Evolutionary conservation across 768 basidiomycete species (phyloP).

Genomic region (Trametes maxima): DNA sequence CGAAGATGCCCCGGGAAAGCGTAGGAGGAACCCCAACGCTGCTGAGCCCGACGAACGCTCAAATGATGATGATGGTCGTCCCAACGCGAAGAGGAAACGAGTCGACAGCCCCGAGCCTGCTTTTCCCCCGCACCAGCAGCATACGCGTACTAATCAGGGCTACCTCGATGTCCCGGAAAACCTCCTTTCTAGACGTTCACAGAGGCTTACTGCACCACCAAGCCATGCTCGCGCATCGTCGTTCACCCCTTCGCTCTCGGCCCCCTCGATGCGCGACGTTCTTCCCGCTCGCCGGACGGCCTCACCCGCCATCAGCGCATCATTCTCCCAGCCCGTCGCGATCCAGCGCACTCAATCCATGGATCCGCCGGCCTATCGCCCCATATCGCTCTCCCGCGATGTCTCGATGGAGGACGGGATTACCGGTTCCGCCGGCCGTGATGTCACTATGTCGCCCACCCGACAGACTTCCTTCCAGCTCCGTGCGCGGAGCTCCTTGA

Average conservation of each 20-base stretch:
- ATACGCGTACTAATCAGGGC: slow-evolving; percentile 23
- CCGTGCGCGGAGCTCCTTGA: slow-evolving; percentile 69
- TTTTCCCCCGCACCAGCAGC: slow-evolving; percentile 1
- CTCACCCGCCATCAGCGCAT: slow-evolving; percentile 22
- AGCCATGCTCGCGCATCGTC: slow-evolving; percentile 22
- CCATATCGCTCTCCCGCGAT: slow-evolving; percentile 41
- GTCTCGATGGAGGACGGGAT: slow-evolving; percentile 46
- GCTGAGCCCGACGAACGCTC: slow-evolving; percentile 24
- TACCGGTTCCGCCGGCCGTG: slow-evolving; percentile 37
- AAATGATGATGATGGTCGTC: slow-evolving; percentile 25
- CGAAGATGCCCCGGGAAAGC: slow-evolving; percentile 37
- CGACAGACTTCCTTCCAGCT: slow-evolving; percentile 47
- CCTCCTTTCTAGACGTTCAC: slow-evolving; percentile 14
- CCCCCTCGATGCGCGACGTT: slow-evolving; percentile 10
- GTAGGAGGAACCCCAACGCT: slow-evolving; percentile 27
- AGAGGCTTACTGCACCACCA: slow-evolving; percentile 16
- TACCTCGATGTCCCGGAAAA: slow-evolving; percentile 36
- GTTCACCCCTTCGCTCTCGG: slow-evolving; percentile 20
- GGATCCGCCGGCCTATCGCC: slow-evolving; percentile 49
- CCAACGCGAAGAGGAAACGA: slow-evolving; percentile 35
- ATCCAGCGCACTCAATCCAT: slow-evolving; percentile 70
- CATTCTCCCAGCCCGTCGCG: slow-evolving; percentile 11
- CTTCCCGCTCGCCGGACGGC: slow-evolving; percentile 19
- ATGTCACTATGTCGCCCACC: slow-evolving; percentile 51
- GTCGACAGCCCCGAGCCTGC: slow-evolving; percentile 29